Evolutionary conservation across 176 grass and related monocot species (phyloP).

Genomic region (Typha latifolia): DNA sequence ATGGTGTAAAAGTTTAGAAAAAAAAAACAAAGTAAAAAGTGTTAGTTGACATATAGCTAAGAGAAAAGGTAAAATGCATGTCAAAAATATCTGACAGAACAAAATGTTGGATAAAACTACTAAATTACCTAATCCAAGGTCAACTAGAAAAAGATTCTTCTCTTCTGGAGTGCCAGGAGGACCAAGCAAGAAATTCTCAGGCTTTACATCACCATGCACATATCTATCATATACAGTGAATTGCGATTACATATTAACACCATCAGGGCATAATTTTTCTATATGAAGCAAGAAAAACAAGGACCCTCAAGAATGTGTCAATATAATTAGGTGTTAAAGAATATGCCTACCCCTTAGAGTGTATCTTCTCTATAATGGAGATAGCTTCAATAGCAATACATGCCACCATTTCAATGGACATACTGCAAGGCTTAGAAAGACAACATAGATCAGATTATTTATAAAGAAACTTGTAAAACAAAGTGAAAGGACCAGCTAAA

Average conservation of each 20-base stretch:
- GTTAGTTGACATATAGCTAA: background rate
- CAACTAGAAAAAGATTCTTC: slow-evolving; percentile 95
- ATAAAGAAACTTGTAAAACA: slow-evolving; percentile 11
- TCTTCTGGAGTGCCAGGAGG: slow-evolving; percentile 61
- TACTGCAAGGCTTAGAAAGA: slow-evolving; percentile 35
- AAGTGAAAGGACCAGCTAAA: slow-evolving; percentile 9
- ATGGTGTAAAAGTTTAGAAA: slow-evolving; percentile 4
- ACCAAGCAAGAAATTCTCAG: slow-evolving; percentile 95
- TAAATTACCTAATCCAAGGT: slow-evolving; percentile 91
- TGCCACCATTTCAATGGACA: slow-evolving; percentile 97
- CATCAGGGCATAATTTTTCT: background rate
- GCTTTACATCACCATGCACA: slow-evolving; percentile 91
- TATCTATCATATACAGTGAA: slow-evolving; percentile 41
- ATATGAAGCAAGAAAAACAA: slow-evolving; percentile 18
- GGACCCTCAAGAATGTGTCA: background rate
- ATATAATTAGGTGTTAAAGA: background rate
- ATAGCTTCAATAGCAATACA: slow-evolving; percentile 97
- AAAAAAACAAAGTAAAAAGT: background rate
- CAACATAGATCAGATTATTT: background rate
- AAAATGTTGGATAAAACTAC: background rate
- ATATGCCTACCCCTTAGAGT: slow-evolving; percentile 66
- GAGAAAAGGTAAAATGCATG: background rate
- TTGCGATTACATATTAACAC: background rate
- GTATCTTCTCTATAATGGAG: slow-evolving; percentile 87
- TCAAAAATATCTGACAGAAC: slow-evolving; percentile 7